Evolutionary conservation across 176 grass and related monocot genomes (phyloP), one percentile per base, ranked within the genome.

Genomic region (Paspalum vaginatum): DNA sequence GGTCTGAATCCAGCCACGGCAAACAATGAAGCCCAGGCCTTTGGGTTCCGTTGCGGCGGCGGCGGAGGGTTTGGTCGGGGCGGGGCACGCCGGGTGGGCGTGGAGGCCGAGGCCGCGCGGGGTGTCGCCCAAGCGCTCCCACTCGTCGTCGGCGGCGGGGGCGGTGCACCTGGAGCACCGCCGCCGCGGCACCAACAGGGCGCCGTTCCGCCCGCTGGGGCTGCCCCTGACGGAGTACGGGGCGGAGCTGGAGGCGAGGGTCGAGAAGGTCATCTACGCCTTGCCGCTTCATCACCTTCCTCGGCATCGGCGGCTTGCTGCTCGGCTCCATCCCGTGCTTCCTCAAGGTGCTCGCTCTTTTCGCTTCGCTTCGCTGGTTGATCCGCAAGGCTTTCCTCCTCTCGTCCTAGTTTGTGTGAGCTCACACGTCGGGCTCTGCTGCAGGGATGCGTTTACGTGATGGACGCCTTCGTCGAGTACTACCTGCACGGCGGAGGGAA

Each of bases 231-330:
- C 15, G 81, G 44, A 14, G 8, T 52, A 72, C 65, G 41, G 11
- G 0, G 49, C 65, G 2, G 83, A 85, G 4, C 50, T 89, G 42
- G 87, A 89, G 87, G 83, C 41, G 32, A 40, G 65, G 72, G 56
- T 85, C 65, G 87, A 89, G 83, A 85, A 66, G 78, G 66, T 75
- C 38, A 91, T 97, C 88, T 97, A 91, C 47, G 72, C 79, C 14
- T 93, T 93, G 90, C 77, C 85, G 88, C 42, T 97, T 93, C 80
- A 80, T 97, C 85, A 78, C 93, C 7, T 85, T 97, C 84, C 72
- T 97, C 82, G 93, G 42, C 78, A 91, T 97, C 43, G 70, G 65
- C 32, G 93, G 93, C 53, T 97, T 88, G 66, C 85, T 97, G 32
- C 60, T 88, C 75, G 93, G 93, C 79, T 97, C 83, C 13, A 59